These are phyloP conservation scores for Erucastrum elatum DNA, from an alignment of 345 rosid species.

Conservation along the genomic window DNA sequence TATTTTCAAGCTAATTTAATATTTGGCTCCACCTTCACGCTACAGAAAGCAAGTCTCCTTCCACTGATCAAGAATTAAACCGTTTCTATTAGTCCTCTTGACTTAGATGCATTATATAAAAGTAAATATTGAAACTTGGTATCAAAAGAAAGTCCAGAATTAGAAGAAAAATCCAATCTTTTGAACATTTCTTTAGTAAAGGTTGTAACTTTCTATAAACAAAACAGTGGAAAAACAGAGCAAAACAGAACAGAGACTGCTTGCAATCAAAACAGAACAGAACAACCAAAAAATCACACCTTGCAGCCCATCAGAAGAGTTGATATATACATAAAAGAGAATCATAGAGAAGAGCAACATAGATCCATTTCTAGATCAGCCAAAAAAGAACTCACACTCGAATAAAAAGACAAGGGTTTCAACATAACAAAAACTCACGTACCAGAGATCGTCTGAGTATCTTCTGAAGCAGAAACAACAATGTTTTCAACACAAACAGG, in stretches of 20 bases:
- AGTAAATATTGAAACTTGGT: conserved; percentile 5
- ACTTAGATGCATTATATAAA: background rate
- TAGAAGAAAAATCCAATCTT: conserved; percentile 8
- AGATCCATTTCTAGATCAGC: conserved; percentile 18
- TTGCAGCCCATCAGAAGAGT: background rate
- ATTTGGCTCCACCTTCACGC: conserved; percentile 17
- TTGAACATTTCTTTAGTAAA: background rate
- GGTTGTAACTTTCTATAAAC: background rate
- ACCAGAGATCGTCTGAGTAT: conserved; percentile 29
- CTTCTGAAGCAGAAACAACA: conserved; percentile 3
- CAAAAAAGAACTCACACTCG: background rate
- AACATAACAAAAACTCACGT: conserved; percentile 37
- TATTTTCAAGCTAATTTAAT: conserved; percentile 26
- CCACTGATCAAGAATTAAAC: conserved; percentile 14
- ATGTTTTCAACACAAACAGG: background rate
- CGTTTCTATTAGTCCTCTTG: conserved; percentile 12
- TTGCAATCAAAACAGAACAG: too few relatives aligned
- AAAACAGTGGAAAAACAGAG: background rate
- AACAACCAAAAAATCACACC: background rate
- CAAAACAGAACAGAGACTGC: too few relatives aligned
- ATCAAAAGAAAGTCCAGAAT: conserved; percentile 13
- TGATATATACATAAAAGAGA: background rate
- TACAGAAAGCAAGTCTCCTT: conserved; percentile 29
- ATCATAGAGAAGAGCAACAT: background rate
- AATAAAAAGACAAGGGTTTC: background rate